Percentiles rank a stretch among this genome's conserved stretches.
These are phyloP conservation scores for Lophium mytilinum DNA, from an alignment of 495 filamentous ascomycete genomes.

Conservation along the genomic window DNA sequence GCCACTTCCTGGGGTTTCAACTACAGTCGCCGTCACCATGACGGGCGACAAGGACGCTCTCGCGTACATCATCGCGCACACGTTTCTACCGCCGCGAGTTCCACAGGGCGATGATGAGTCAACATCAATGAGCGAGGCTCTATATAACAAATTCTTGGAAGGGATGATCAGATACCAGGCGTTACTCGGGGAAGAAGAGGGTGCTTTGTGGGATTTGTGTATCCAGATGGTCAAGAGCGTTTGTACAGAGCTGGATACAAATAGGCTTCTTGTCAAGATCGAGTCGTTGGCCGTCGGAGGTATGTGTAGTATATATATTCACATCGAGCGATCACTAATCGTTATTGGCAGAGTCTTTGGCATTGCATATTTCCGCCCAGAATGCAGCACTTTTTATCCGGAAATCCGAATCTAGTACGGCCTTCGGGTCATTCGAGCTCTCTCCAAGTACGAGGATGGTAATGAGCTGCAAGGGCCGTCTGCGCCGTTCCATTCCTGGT, in stretches of 20 bases:
- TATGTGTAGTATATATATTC: too few relatives aligned
- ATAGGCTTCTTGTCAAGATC: background rate
- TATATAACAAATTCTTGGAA: background rate
- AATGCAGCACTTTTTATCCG: conserved; percentile 52
- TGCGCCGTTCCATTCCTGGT: conserved; percentile 50
- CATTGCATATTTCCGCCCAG: conserved; percentile 45
- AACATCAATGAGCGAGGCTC: conserved; percentile 3
- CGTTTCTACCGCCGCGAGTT: conserved; percentile 52
- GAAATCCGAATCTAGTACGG: conserved; percentile 9
- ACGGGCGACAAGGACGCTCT: too few relatives aligned
- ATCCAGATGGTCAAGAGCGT: background rate
- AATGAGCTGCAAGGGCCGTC: conserved; percentile 41
- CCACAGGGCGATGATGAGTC: conserved; percentile 42
- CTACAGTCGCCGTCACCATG: too few relatives aligned
- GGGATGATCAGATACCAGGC: background rate
- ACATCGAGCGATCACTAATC: too few relatives aligned
- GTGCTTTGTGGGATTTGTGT: background rate
- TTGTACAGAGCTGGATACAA: background rate
- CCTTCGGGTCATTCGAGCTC: conserved; percentile 51
- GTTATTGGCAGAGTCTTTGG: conserved; percentile 18
- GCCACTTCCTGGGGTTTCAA: too few relatives aligned
- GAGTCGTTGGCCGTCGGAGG: background rate
- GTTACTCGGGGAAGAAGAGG: background rate
- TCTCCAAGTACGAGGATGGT: conserved; percentile 42
- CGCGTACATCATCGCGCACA: conserved; percentile 49